phyloP scores from a whole-genome alignment of 2,329 filamentous ascomycete species.

The Neopestalotiopsis clavispora region DNA sequence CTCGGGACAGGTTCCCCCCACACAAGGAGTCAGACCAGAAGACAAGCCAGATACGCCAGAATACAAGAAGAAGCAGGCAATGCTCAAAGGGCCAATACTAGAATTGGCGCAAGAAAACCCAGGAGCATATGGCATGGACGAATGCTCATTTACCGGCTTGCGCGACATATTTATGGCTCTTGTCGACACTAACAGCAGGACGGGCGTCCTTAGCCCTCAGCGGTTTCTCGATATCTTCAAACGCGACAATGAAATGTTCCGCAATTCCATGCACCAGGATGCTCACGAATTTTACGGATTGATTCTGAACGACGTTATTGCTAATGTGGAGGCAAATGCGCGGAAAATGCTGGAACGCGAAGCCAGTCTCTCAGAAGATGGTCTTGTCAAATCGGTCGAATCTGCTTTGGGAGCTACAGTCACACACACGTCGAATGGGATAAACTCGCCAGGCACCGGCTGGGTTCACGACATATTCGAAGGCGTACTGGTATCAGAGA shows the following conservation, averaged over 20 bases:
- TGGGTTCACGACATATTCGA: constrained; percentile 99
- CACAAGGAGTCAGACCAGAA: constrained; percentile 71
- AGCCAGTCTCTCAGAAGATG: constrained; percentile 44
- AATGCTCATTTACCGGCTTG: constrained; percentile 90
- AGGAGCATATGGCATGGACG: constrained; percentile 85
- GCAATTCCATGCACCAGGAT: constrained; percentile 96
- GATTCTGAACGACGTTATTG: constrained; percentile 92
- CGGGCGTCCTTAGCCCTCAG: constrained; percentile 89
- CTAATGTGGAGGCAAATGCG: constrained; percentile 89
- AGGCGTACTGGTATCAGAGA: constrained; percentile 92
- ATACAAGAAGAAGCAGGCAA: constrained; percentile 96
- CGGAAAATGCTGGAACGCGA: constrained; percentile 63
- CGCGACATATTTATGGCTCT: constrained; percentile 96
- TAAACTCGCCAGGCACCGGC: constrained; percentile 68
- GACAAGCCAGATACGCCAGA: constrained; percentile 95
- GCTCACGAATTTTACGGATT: constrained; percentile 97
- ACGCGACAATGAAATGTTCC: constrained; percentile 95
- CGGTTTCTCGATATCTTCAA: constrained; percentile 94
- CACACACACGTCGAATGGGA: constrained; percentile 41
- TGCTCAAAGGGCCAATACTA: constrained; percentile 84
- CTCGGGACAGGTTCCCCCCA: constrained; percentile 57
- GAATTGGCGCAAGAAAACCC: constrained; percentile 84
- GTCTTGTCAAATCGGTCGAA: constrained; percentile 57
- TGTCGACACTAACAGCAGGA: constrained; percentile 79
- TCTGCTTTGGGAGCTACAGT: constrained; percentile 45